Percentiles rank a stretch among this genome's conserved stretches.
Evolutionary conservation across 768 basidiomycete genomes (phyloP).

Genomic region (Rhizopogon salebrosus): DNA sequence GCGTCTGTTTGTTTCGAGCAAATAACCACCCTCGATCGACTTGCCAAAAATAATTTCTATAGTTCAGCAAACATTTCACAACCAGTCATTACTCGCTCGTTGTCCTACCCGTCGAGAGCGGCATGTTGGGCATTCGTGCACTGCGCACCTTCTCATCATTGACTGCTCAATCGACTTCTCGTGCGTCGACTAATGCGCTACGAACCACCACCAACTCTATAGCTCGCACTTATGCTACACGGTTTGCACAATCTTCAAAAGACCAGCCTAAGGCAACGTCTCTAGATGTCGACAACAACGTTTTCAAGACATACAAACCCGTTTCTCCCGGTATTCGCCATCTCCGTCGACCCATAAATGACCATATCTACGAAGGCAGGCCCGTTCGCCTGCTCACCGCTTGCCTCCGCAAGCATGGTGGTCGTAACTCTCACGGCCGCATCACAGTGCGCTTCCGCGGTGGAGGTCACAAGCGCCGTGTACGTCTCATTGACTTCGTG

Average conservation of each 20-base stretch:
- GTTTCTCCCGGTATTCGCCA: conserved; percentile 84
- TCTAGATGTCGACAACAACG: conserved; percentile 38
- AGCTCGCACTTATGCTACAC: conserved; percentile 32
- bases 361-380: conserved; percentile 80
- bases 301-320: conserved; percentile 90
- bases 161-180: conserved; percentile 2
- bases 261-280: conserved; percentile 28
- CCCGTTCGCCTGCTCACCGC: conserved; percentile 81
- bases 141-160: conserved; percentile 12
- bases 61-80: background rate
- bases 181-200: conserved; percentile 2
- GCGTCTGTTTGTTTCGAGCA: conserved; percentile 29
- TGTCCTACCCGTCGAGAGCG: background rate
- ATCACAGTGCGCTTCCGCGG: conserved; percentile 88
- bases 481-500: conserved; percentile 83
- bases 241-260: conserved; percentile 21
- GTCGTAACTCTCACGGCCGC: conserved; percentile 75
- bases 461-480: conserved; percentile 85
- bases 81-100: no score
- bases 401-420: conserved; percentile 79
- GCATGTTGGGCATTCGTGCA: conserved; percentile 16
- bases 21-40: conserved; percentile 15
- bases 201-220: conserved; percentile 14
- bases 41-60: conserved; percentile 4
- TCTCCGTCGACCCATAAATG: conserved; percentile 73